phyloP scores from a whole-genome alignment of 345 rosid genomes.

The Rhodomyrtus tomentosa region DNA sequence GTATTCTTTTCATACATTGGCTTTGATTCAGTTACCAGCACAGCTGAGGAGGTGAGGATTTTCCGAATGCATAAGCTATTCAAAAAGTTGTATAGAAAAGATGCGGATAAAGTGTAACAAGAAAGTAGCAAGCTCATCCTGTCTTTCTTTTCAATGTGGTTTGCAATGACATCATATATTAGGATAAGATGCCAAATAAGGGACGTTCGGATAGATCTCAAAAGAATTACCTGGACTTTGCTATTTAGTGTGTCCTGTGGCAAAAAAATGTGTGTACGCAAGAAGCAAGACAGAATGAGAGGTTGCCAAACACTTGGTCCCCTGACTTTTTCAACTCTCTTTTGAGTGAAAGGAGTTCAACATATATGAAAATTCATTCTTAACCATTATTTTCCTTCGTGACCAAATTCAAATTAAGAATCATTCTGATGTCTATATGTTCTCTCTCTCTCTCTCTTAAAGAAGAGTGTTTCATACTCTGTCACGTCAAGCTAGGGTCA shows the following conservation, averaged over 20 bases:
- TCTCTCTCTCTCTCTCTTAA: neutral
- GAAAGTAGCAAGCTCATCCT: neutral
- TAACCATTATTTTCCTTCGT: neutral
- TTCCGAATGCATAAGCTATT: neutral
- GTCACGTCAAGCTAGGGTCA: neutral
- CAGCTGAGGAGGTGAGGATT: slow-evolving; percentile 85
- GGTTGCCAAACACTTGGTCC: neutral
- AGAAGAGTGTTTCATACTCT: neutral
- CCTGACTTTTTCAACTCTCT: neutral
- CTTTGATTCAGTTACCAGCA: slow-evolving; percentile 94
- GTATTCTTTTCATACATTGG: slow-evolving; percentile 95
- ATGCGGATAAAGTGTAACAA: neutral
- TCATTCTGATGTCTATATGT: neutral
- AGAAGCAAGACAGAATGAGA: neutral
- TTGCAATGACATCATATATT: neutral
- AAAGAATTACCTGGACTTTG: neutral
- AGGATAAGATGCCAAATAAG: neutral
- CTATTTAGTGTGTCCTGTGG: neutral
- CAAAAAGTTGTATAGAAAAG: neutral
- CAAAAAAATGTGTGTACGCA: neutral
- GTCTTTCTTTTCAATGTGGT: neutral
- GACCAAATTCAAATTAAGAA: neutral
- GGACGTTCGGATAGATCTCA: neutral
- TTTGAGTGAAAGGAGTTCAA: neutral
- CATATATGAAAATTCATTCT: neutral